phyloP scores from a whole-genome alignment of 2,329 filamentous ascomycete genomes.

The Ceratocystis albifundus region DNA sequence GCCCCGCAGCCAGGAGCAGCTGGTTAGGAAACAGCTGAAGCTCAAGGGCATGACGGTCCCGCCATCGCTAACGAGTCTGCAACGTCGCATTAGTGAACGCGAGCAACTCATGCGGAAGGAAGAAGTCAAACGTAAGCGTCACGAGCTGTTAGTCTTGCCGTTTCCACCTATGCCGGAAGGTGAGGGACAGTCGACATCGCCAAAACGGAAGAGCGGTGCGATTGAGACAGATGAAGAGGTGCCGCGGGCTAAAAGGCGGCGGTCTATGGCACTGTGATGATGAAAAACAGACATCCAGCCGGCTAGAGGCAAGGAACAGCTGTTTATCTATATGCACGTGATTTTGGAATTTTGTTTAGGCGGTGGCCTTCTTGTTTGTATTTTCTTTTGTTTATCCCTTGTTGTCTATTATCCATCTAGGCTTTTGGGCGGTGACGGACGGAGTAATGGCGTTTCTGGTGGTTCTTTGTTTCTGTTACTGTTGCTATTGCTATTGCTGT shows the following conservation, averaged over 20 bases:
- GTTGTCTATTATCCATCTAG: too few relatives aligned
- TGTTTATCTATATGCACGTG: too few relatives aligned
- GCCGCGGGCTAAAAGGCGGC: conserved; percentile 7
- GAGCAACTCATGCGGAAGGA: conserved; percentile 10
- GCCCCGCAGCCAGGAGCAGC: conserved; percentile 7
- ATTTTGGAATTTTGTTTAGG: neutral
- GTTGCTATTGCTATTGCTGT: neutral
- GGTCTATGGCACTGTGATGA: conserved; percentile 10
- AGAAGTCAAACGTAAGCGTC: conserved; percentile 3
- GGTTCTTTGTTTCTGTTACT: neutral
- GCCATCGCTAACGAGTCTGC: neutral
- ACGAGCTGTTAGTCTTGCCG: conserved; percentile 29
- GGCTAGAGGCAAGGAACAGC: too few relatives aligned
- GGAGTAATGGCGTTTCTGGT: neutral
- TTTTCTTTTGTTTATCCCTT: neutral
- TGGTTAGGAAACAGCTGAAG: conserved; percentile 8
- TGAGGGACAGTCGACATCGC: neutral
- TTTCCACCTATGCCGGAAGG: conserved; percentile 35
- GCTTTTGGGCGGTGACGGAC: too few relatives aligned
- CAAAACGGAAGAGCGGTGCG: neutral
- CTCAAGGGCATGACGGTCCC: neutral
- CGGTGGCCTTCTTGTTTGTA: neutral
- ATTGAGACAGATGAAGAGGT: conserved; percentile 4
- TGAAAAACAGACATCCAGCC: neutral
- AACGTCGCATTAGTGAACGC: conserved; percentile 6